Base-by-base conservation (phyloP, 2,329 filamentous ascomycete species). In the Neopestalotiopsis rosae region DNA sequence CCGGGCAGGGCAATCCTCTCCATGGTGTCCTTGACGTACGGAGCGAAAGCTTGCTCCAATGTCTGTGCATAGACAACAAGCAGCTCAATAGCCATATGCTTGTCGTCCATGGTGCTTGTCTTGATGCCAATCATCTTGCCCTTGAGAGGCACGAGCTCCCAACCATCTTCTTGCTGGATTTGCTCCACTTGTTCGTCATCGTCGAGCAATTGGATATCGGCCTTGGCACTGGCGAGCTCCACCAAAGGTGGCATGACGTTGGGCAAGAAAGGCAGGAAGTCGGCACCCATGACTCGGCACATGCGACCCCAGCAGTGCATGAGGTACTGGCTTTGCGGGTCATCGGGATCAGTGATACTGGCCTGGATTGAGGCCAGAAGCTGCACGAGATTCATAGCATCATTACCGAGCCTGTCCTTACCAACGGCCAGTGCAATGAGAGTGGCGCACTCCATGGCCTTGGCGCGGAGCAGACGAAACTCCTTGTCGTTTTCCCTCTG, bases 261-360 rank as follows among this genome's bases (percentile, higher is more conserved):
- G 49, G 92, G 90, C 67, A 99, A 87, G 85, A 97, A 99, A 17
- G 95, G 95, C 13, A 98, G 86, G 81, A 99, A 99, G 75, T 98
- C 95, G 62, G 89, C 84, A 24, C 93, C 94, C 71, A 99, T 88
- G 38, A 99, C 95, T 73, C 96, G 92, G 82, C 95, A 98, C 96
- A 99, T 99, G 63, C 96, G 91, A 66, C 96, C 96, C 96, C 96
- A 99, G 84, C 96, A 99, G 86, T 99, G 96, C 82, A 99, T 93
- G 45, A 99, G 88, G 80, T 99, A 99, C 76, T 97, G 95, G 17
- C 94, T 93, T 81, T 99, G 96, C 52, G 96, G 96, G 78, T 99
- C 96, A 75, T 99, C 96, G 1, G 94, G 84, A 76, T 99, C 96
- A 4, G 91, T 92, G 71, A 98, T 96, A 77, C 88, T 92, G 74